A percentile compares a stretch with the other conserved stretches of the same genome.
Conservation (phyloP, 2,329 filamentous ascomycete species). For the Ophiocordyceps camponoti-floridani region DNA sequence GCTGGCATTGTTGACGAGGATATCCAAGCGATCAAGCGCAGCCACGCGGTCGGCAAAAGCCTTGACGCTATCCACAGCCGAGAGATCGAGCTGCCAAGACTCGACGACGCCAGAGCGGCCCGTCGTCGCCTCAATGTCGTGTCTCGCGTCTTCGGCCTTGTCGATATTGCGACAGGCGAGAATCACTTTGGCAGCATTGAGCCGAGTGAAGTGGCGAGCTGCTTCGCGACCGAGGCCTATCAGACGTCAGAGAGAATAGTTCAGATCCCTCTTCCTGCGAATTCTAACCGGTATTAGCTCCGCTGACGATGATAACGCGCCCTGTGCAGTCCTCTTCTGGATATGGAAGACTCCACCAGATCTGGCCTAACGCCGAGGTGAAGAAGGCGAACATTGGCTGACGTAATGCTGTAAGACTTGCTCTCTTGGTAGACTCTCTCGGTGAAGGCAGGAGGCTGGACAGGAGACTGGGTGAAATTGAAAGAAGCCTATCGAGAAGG, state of each 20-base stretch:
- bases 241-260: not conserved
- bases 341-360: conserved; percentile 10
- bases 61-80: conserved; percentile 15
- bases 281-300: conserved; percentile 16
- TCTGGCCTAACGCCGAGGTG: conserved; percentile 5
- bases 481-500: too few relatives aligned
- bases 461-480: too few relatives aligned
- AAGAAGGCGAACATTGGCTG: not conserved
- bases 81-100: conserved; percentile 26
- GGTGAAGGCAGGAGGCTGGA: too few relatives aligned
- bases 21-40: conserved; percentile 20
- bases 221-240: conserved; percentile 23
- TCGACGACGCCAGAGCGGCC: conserved; percentile 11
- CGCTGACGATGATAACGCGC: conserved; percentile 22
- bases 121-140: conserved; percentile 14
- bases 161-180: conserved; percentile 20
- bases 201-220: conserved; percentile 19
- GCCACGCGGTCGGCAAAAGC: conserved; percentile 16
- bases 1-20: conserved; percentile 22
- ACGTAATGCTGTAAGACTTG: too few relatives aligned
- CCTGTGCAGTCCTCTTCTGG: conserved; percentile 15
- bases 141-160: conserved; percentile 22
- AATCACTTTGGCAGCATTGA: conserved; percentile 22
- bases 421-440: too few relatives aligned
- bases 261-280: not conserved